A percentile compares a stretch with the other conserved stretches of the same genome.
phyloP scores from a whole-genome alignment of 2,329 filamentous ascomycete genomes.

The Claviceps digitariae region DNA sequence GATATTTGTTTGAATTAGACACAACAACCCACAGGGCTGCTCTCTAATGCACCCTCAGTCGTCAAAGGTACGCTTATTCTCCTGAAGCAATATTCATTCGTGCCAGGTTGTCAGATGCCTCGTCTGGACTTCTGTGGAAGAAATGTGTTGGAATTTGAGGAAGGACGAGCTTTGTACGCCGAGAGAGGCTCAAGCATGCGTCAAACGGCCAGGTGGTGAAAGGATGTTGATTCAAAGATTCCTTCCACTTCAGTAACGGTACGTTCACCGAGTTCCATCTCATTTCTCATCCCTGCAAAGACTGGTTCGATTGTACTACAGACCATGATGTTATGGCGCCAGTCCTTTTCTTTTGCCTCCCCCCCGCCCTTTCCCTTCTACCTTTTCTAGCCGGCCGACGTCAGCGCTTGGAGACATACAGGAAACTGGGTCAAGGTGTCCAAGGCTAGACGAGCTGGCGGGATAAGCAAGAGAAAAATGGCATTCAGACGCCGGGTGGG shows the following conservation, averaged over 20 bases:
- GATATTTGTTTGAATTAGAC: background rate
- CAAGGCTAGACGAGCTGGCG: background rate
- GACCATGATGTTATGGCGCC: background rate
- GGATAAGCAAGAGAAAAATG: background rate
- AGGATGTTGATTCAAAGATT: background rate
- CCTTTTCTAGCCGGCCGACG: background rate
- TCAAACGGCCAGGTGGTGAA: background rate
- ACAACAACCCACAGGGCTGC: background rate
- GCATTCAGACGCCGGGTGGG: slow-evolving; percentile 2
- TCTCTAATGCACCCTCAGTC: slow-evolving; percentile 5
- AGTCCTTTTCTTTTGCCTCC: background rate
- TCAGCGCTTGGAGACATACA: background rate
- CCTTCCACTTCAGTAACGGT: slow-evolving; percentile 1
- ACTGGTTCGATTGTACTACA: background rate
- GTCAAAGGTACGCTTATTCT: slow-evolving; percentile 3
- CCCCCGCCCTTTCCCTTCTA: background rate
- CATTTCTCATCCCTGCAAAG: slow-evolving; percentile 3
- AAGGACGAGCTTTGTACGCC: background rate
- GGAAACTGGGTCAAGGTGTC: background rate
- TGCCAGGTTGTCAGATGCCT: background rate
- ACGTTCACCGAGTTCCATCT: slow-evolving; percentile 3
- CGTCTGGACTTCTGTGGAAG: background rate
- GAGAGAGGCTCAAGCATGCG: background rate
- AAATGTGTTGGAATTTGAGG: background rate
- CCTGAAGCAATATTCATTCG: background rate